A percentile compares a stretch with the other conserved stretches of the same genome.
These are phyloP conservation scores for Heliamphora pulchella DNA, from an alignment of 179 eudicot genomes.

Conservation along the genomic window DNA sequence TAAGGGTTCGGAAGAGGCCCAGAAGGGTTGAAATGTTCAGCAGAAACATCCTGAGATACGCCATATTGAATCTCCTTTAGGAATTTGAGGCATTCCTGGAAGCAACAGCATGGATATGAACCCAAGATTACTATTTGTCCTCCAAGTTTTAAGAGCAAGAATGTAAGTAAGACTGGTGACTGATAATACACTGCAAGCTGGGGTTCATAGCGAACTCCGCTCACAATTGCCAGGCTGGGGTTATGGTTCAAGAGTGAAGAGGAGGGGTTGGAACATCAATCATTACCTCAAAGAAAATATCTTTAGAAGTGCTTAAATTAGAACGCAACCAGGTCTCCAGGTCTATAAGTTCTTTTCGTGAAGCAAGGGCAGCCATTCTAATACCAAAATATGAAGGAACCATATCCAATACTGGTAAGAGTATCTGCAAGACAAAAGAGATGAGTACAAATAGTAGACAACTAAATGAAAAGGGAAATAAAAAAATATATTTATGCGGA, in stretches of 20 bases:
- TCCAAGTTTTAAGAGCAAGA: constrained; percentile 1
- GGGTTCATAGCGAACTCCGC: background rate
- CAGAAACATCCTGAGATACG: constrained; percentile 39
- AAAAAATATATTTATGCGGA: constrained; percentile 3
- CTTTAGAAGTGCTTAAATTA: constrained; percentile 43
- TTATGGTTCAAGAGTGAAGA: background rate
- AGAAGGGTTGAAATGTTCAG: constrained; percentile 46
- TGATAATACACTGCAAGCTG: background rate
- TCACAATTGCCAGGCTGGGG: background rate
- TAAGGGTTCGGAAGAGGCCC: constrained; percentile 34
- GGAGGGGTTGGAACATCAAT: constrained; percentile 8
- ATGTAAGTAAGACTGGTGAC: background rate
- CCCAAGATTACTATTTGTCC: background rate
- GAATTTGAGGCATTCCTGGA: constrained; percentile 76
- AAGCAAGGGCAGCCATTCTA: constrained; percentile 72
- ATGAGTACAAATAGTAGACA: constrained; percentile 10
- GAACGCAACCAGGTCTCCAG: constrained; percentile 78
- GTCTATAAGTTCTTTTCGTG: constrained; percentile 65
- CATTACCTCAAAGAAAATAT: constrained; percentile 62
- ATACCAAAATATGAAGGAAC: constrained; percentile 61
- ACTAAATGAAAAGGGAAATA: background rate
- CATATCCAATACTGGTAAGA: constrained; percentile 64
- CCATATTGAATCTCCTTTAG: constrained; percentile 51
- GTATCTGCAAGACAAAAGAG: constrained; percentile 46
- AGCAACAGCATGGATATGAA: constrained; percentile 18